A percentile compares a stretch with the other conserved stretches of the same genome.
Evolutionary conservation across 2,329 filamentous ascomycete species (phyloP).

Genomic region (Plenodomus lindquistii): DNA sequence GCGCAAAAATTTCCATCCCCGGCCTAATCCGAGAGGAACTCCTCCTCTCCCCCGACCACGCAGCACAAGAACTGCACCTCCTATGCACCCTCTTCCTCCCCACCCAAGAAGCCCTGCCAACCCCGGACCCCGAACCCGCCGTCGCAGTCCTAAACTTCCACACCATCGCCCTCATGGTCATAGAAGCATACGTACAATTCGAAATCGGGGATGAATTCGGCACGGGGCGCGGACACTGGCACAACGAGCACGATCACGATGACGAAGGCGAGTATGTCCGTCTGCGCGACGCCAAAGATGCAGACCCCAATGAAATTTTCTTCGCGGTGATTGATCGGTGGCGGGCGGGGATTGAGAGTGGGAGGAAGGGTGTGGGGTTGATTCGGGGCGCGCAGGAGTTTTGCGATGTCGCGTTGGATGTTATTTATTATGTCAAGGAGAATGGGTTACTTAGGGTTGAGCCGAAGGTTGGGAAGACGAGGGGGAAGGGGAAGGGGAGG

Average conservation of each 20-base stretch:
- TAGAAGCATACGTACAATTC: slow-evolving; percentile 31
- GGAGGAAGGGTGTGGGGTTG: slow-evolving; percentile 16
- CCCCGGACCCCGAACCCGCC: slow-evolving; percentile 24
- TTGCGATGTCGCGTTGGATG: slow-evolving; percentile 35
- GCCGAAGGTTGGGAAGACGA: slow-evolving; percentile 12
- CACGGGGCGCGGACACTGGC: slow-evolving; percentile 11
- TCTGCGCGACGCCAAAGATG: slow-evolving; percentile 10
- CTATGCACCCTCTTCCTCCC: slow-evolving; percentile 36
- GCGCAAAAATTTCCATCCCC: slow-evolving; percentile 43
- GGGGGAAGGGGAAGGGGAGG: slow-evolving; percentile 1
- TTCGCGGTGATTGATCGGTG: slow-evolving; percentile 38
- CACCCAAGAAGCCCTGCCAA: slow-evolving; percentile 17
- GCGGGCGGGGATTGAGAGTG: slow-evolving; percentile 24
- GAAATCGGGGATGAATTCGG: slow-evolving; percentile 31
- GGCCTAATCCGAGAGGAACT: slow-evolving; percentile 42
- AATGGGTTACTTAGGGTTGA: slow-evolving; percentile 20
- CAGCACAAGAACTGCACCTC: slow-evolving; percentile 27
- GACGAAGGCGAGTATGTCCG: slow-evolving; percentile 8
- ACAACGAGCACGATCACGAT: slow-evolving; percentile 5
- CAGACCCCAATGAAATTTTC: slow-evolving; percentile 37
- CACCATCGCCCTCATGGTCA: slow-evolving; percentile 36
- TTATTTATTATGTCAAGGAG: slow-evolving; percentile 36
- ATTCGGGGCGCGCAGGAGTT: slow-evolving; percentile 40
- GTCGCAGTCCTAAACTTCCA: slow-evolving; percentile 39
- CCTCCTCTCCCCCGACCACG: slow-evolving; percentile 29